These are phyloP conservation scores for Posidonia oceanica DNA, from an alignment of 116 monocot genomes.

Conservation along the genomic window DNA sequence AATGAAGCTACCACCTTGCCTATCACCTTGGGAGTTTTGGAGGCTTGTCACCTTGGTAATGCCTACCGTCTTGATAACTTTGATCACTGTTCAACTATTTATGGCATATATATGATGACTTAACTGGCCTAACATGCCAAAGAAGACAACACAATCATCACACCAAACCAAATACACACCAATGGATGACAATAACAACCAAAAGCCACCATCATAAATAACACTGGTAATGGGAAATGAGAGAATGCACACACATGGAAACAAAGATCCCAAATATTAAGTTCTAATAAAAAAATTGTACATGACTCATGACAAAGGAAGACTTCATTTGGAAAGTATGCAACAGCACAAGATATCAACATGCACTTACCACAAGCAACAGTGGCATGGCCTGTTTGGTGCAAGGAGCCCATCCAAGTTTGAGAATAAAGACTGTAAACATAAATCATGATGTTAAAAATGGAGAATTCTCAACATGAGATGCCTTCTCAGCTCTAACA, in stretches of 20 bases:
- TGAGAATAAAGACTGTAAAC: constrained; percentile 64
- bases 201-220: no score
- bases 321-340: background rate
- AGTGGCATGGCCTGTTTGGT: constrained; percentile 78
- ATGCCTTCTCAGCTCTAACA: background rate
- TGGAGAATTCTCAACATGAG: background rate
- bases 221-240: no score
- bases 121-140: no score
- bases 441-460: background rate
- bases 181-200: no score
- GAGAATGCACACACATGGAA: background rate
- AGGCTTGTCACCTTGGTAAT: no score
- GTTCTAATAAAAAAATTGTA: background rate
- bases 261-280: background rate
- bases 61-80: no score
- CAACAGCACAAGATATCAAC: background rate
- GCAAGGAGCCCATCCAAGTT: constrained; percentile 79
- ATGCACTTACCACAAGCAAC: constrained; percentile 61
- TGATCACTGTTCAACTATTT: no score
- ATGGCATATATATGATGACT: no score
- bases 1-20: no score
- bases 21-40: no score
- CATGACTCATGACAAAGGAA: constrained; percentile 1
- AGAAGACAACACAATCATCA: no score
- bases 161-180: no score